Conservation (phyloP, 2,329 filamentous ascomycete species). For the Fusarium oligoseptatum region DNA sequence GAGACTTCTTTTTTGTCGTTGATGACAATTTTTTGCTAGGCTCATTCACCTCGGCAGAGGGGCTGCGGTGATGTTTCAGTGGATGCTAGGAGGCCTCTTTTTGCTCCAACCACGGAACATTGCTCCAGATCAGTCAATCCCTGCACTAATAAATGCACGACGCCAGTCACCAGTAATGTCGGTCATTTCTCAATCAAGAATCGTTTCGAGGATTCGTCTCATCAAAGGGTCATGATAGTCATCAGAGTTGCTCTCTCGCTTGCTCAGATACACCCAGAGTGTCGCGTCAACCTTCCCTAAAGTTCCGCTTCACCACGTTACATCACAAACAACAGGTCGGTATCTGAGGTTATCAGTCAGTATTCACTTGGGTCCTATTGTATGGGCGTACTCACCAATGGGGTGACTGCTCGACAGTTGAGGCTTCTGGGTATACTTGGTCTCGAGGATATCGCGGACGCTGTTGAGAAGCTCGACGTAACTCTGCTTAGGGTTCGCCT, state of each 20-base stretch:
- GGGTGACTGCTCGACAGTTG: conserved; percentile 97
- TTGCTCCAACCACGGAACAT: background rate
- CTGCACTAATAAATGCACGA: background rate
- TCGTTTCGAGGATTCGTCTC: background rate
- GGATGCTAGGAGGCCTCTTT: background rate
- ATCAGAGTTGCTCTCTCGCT: conserved; percentile 1
- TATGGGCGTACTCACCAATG: conserved; percentile 76
- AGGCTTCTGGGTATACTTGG: conserved; percentile 93
- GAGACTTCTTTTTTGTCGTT: background rate
- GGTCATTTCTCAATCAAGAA: background rate
- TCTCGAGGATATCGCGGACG: conserved; percentile 88
- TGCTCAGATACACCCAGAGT: conserved; percentile 3
- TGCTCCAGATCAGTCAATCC: background rate
- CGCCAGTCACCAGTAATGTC: background rate
- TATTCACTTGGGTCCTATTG: conserved; percentile 13
- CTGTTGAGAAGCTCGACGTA: conserved; percentile 97
- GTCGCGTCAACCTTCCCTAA: conserved; percentile 67
- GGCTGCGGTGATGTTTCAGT: background rate
- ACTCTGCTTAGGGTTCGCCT: conserved; percentile 94
- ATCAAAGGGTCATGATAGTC: conserved; percentile 59
- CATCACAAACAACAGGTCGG: conserved; percentile 77
- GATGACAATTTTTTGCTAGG: background rate
- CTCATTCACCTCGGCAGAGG: background rate
- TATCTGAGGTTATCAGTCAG: conserved; percentile 60
- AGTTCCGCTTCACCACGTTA: conserved; percentile 47